phyloP scores from a whole-genome alignment of 306 rosid genomes.

The Malus fusca region DNA sequence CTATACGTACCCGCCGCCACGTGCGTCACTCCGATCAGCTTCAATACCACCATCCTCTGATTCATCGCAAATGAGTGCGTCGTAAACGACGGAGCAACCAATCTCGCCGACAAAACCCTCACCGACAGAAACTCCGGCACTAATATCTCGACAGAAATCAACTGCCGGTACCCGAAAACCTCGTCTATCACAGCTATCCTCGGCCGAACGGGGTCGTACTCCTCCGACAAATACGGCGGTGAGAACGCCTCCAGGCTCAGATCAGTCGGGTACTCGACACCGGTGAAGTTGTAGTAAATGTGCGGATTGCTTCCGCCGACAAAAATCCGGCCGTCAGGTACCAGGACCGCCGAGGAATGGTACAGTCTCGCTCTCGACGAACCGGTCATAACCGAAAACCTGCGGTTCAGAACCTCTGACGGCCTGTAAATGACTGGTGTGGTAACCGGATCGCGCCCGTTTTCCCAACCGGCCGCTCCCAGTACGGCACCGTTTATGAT shows the following conservation, averaged over 20 bases:
- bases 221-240: conserved; percentile 51
- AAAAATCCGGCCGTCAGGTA: conserved; percentile 49
- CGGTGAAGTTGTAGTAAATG: conserved; percentile 42
- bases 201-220: conserved; percentile 26
- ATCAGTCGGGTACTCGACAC: conserved; percentile 60
- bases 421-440: conserved; percentile 41
- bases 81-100: conserved; percentile 59
- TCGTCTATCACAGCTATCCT: conserved; percentile 12
- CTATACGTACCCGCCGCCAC: conserved; percentile 15
- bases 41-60: conserved; percentile 70
- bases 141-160: conserved; percentile 27
- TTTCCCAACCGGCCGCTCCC: conserved; percentile 82
- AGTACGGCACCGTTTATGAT: conserved; percentile 48
- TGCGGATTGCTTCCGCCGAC: conserved; percentile 85
- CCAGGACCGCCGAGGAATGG: conserved; percentile 53
- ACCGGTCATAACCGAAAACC: conserved; percentile 34
- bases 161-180: conserved; percentile 23
- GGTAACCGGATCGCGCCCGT: conserved; percentile 32
- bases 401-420: background rate
- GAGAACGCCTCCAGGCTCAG: conserved; percentile 65
- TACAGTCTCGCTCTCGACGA: conserved; percentile 50
- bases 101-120: conserved; percentile 39
- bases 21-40: conserved; percentile 9
- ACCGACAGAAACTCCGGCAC: conserved; percentile 9
- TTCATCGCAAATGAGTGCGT: conserved; percentile 67